Conservation (phyloP, 495 filamentous ascomycete species). For the Hypomontagnella submonticulosa region DNA sequence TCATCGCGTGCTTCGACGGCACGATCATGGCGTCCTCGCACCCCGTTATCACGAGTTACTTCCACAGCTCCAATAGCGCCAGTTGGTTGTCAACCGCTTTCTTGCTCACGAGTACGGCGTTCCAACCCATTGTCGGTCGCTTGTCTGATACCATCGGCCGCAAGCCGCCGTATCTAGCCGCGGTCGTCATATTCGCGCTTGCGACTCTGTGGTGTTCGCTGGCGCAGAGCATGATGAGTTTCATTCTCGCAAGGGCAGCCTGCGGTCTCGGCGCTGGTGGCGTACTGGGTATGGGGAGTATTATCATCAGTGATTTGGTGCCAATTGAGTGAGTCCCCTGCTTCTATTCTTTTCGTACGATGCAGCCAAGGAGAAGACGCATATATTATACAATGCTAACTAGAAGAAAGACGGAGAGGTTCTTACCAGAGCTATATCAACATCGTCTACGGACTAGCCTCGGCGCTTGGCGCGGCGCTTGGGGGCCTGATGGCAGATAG, state of each 20-base stretch:
- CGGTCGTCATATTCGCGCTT: slow-evolving; percentile 69
- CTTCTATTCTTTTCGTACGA: background rate
- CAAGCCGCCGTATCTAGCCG: slow-evolving; percentile 74
- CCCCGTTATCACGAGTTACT: slow-evolving; percentile 83
- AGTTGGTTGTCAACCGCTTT: slow-evolving; percentile 87
- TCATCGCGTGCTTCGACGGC: slow-evolving; percentile 70
- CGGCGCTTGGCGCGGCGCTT: slow-evolving; percentile 74
- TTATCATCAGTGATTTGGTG: slow-evolving; percentile 79
- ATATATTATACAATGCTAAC: slow-evolving; percentile 4
- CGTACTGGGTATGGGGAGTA: slow-evolving; percentile 75
- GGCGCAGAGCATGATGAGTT: slow-evolving; percentile 74
- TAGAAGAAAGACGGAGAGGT: slow-evolving; percentile 62
- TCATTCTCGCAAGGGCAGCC: slow-evolving; percentile 77
- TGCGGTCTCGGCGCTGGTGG: slow-evolving; percentile 81
- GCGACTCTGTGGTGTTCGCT: slow-evolving; percentile 79
- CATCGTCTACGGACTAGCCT: slow-evolving; percentile 68
- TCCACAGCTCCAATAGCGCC: slow-evolving; percentile 76
- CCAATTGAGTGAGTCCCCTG: slow-evolving; percentile 69
- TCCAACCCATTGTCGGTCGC: slow-evolving; percentile 77
- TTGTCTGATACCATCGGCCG: slow-evolving; percentile 78
- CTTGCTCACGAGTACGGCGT: slow-evolving; percentile 77
- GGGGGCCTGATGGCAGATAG: slow-evolving; percentile 79
- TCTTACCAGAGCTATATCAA: slow-evolving; percentile 83
- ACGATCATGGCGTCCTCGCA: slow-evolving; percentile 86
- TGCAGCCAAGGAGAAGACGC: background rate